Base-by-base conservation (phyloP, 495 filamentous ascomycete species). In the Aspergillus funiculosus region DNA sequence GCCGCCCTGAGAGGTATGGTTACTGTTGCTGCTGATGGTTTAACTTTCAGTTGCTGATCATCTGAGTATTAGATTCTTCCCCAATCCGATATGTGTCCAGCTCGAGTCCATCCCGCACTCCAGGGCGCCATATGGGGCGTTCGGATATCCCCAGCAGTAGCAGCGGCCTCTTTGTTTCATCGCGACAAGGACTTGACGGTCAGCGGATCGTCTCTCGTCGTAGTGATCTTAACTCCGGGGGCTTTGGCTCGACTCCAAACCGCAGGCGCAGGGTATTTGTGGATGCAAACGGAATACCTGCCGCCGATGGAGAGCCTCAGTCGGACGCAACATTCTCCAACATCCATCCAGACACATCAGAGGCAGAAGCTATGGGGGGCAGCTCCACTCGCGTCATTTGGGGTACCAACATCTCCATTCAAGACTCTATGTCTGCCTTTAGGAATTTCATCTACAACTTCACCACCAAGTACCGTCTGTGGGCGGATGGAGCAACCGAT, bases 341-440 rank as follows among this genome's bases (percentile, higher is more conserved):
- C 58, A 62, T 87, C 46, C 82, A 95, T 54, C 88, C 87, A 1
- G 81, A 80, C 43, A 97, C 94, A 8, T 94, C 89, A 1, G 92
- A 99, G 60, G 89, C 89, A 0, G 85, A 96, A 58, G 83, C 78
- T 1, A 81, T 95, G 39, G 88, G 86, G 31, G 89, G 89, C 7
- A 76, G 73, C 48, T 86, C 82, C 28, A 83, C 83, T 35, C 77
- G 85, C 46, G 80, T 94, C 28, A 90, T 99, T 46, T 99, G 94
- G 94, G 92, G 94, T 59, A 97, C 92, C 35, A 97, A 95, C 37
- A 85, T 99, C 45, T 94, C 91, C 1, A 82, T 97, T 30, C 80
- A 85, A 42, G 89, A 99, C 61, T 86, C 89, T 9, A 85, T 90
- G 60, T 78, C 78, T 36, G 74, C 80, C 0, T 94, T 95, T 74